Base-by-base conservation (phyloP, 1,284 basidiomycete genomes). In the Ceratobasidium sp. region DNA sequence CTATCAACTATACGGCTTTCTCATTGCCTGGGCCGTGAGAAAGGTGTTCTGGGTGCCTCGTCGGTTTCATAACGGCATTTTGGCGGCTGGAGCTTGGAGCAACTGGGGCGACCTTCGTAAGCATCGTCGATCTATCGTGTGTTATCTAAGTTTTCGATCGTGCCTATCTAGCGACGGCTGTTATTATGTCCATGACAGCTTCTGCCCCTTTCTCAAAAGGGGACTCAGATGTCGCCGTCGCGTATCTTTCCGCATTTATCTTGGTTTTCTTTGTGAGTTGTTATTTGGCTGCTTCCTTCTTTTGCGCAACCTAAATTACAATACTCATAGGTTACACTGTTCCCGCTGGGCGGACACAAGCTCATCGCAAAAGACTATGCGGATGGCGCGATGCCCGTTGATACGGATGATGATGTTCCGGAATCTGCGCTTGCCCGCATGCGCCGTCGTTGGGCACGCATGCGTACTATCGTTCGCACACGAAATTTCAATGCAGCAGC, bases 41-140 rank as follows among this genome's bases (percentile, higher is more conserved):
- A 88, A 90, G 80, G 80, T 93, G 58, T 93, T 92, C 80, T 94
- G 91, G 89, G 91, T 94, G 0, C 93, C 94, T 0, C 88, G 90
- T 78, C 88, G 92, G 47, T 95, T 95, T 80, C 86, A 91, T 61
- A 87, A 88, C 78, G 91, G 90, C 0, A 89, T 95, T 54, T 80
- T 92, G 0, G 87, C 88, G 1, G 90, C 91, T 0, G 92, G 90
- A 37, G 87, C 86, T 7, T 92, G 88, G 87, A 86, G 85, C 1
- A 93, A 93, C 79, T 86, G 87, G 63, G 91, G 89, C 7, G 91
- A 90, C 84, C 85, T 93, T 80, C 86, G 92, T 93, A 80, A 82
- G 91, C 88, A n/a, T 17, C 76, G 4, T 45, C 17, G 33, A 45
- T 33, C 47, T 17, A 45, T 42, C 51, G 17, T 23, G 45, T 45